Base-by-base conservation (phyloP, 441 rosid genomes). In the Croton setiger region DNA sequence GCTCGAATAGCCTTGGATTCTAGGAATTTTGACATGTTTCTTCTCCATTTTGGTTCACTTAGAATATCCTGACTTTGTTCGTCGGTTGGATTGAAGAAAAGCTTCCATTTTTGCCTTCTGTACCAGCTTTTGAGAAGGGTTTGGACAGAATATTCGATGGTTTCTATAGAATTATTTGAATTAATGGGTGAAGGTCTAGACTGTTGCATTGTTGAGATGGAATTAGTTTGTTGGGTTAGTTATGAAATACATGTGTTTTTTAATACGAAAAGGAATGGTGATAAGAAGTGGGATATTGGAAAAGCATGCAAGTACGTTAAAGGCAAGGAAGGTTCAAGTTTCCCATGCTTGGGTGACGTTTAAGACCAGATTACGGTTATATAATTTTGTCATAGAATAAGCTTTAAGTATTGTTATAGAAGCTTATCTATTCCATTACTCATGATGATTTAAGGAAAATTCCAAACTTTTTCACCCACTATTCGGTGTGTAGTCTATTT, bases 71-170 rank as follows among this genome's bases (percentile, higher is more conserved):
- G 66, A 12, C 36, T 48, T 8, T 58, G 68, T 63, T 57, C 53
- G 48, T 49, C 66, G 51, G 33, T 44, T 0, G 79, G 61, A 21
- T 60, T 72, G 41, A 69, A 67, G 54, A 85, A 9, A 35, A 53
- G 74, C 45, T 67, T 72, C 97, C 94, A 88, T 80, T 77, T 79
- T 69, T 60, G 83, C 58, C 91, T 83, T 61, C 75, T 78, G 67
- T 68, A 23, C 86, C 82, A 83, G 73, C 58, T 82, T 67, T 79
- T 87, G 39, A 76, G 44, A 4, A 88, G 89, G 35, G 72, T 79
- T 66, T 73, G 78, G 44, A 87, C 72, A 0, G 89, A 81, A 39
- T 64, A 70, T 59, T 83, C 86, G 0, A 85, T 74, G 0, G 77
- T 62, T 72, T 84, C 80, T 49, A 84, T 53, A 43, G 88, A 70